phyloP scores from a whole-genome alignment of 768 basidiomycete genomes.

The Hericium rajendrae region DNA sequence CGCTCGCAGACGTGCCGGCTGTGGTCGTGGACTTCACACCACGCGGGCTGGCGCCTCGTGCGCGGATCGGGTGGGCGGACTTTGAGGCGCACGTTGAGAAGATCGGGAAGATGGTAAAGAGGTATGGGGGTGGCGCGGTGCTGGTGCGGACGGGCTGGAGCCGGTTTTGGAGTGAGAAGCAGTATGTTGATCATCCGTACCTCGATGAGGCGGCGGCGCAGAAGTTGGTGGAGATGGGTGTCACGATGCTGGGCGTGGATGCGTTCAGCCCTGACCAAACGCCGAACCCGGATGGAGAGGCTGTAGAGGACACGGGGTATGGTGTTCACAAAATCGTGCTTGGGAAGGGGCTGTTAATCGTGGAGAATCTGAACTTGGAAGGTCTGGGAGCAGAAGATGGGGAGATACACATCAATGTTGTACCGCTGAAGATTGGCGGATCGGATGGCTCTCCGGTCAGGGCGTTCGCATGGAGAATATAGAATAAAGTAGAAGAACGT shows the following conservation, averaged over 20 bases:
- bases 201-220: slow-evolving; percentile 17
- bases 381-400: slow-evolving; percentile 2
- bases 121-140: slow-evolving; percentile 13
- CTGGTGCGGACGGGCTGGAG: slow-evolving; percentile 21
- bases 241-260: slow-evolving; percentile 18
- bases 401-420: slow-evolving; percentile 13
- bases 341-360: slow-evolving; percentile 17
- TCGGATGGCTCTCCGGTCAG: slow-evolving; percentile 21
- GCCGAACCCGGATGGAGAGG: slow-evolving; percentile 1
- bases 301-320: slow-evolving; percentile 3
- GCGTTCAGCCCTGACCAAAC: slow-evolving; percentile 20
- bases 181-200: slow-evolving; percentile 21
- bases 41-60: slow-evolving; percentile 11
- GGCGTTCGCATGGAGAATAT: slow-evolving; percentile 15
- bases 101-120: slow-evolving; percentile 14
- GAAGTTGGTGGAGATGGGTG: slow-evolving; percentile 15
- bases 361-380: slow-evolving; percentile 21
- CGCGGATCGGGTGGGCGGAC: neutral
- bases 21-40: slow-evolving; percentile 16
- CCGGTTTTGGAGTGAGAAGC: slow-evolving; percentile 12
- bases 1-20: slow-evolving; percentile 16
- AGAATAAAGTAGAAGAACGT: neutral
- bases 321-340: slow-evolving; percentile 17
- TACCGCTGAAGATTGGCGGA: slow-evolving; percentile 17
- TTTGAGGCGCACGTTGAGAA: neutral